Evolutionary conservation across 2,329 filamentous ascomycete genomes (phyloP).

Genomic region (Trichoderma koningiopsis): DNA sequence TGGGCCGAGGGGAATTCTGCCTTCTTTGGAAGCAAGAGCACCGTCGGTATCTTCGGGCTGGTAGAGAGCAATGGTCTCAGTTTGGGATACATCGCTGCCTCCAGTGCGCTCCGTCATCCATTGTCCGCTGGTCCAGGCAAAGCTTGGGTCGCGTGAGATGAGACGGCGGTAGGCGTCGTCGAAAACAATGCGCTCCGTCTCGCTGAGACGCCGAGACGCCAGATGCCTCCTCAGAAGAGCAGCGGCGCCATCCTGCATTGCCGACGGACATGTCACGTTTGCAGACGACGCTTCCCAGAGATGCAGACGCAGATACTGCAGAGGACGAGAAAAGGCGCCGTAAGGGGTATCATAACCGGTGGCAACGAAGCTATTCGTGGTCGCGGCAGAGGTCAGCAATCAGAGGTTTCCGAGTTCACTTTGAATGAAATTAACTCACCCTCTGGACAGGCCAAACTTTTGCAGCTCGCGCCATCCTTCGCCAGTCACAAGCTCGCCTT

Average conservation of each 20-base stretch:
- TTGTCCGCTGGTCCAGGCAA: slow-evolving; percentile 71
- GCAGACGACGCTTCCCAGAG: slow-evolving; percentile 63
- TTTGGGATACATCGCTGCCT: slow-evolving; percentile 69
- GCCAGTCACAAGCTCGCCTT: slow-evolving; percentile 61
- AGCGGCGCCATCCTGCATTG: slow-evolving; percentile 67
- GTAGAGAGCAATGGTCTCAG: slow-evolving; percentile 61
- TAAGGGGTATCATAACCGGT: slow-evolving; percentile 59
- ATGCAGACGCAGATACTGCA: slow-evolving; percentile 61
- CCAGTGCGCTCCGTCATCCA: slow-evolving; percentile 77
- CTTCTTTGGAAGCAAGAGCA: slow-evolving; percentile 28
- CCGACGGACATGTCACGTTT: slow-evolving; percentile 65
- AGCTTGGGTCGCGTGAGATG: slow-evolving; percentile 50
- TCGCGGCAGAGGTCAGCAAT: background rate
- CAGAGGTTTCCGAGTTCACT: background rate
- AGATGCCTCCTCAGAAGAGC: slow-evolving; percentile 52
- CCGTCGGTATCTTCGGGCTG: slow-evolving; percentile 27
- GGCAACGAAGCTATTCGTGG: slow-evolving; percentile 51
- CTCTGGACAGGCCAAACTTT: slow-evolving; percentile 58
- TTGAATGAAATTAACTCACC: slow-evolving; percentile 37
- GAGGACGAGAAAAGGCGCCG: slow-evolving; percentile 54
- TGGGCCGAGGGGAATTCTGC: slow-evolving; percentile 49
- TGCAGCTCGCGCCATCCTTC: slow-evolving; percentile 68
- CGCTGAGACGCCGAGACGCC: slow-evolving; percentile 33
- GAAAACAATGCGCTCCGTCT: slow-evolving; percentile 47
- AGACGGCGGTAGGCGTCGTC: slow-evolving; percentile 56